These are phyloP conservation scores for Lomentospora prolificans DNA, from an alignment of 2,329 filamentous ascomycete genomes.

Conservation along the genomic window DNA sequence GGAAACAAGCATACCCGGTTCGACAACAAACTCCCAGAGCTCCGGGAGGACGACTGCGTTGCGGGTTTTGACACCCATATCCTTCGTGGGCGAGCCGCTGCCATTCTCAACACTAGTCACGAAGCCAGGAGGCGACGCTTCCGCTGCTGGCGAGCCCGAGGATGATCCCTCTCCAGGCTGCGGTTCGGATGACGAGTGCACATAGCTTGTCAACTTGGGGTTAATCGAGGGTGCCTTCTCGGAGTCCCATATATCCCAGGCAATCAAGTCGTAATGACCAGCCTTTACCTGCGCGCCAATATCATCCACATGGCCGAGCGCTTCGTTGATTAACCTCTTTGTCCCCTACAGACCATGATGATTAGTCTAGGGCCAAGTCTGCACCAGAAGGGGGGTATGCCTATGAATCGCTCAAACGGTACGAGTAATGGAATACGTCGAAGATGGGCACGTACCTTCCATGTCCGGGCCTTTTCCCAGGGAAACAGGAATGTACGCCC, in stretches of 20 bases:
- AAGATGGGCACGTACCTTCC: slow-evolving; percentile 9
- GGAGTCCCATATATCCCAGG: slow-evolving; percentile 5
- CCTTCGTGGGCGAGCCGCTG: not conserved
- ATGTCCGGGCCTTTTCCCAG: slow-evolving; percentile 11
- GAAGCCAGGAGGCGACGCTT: not conserved
- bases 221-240: slow-evolving; percentile 8
- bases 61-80: not conserved
- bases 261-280: slow-evolving; percentile 11
- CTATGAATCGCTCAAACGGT: no score
- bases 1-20: slow-evolving; percentile 12
- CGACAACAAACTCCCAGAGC: slow-evolving; percentile 12
- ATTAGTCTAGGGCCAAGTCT: not conserved
- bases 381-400: no score
- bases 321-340: slow-evolving; percentile 9
- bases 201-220: slow-evolving; percentile 10
- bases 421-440: not conserved
- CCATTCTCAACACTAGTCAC: not conserved
- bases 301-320: slow-evolving; percentile 9
- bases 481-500: slow-evolving; percentile 11
- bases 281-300: slow-evolving; percentile 6
- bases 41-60: slow-evolving; percentile 11
- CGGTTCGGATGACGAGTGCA: not conserved
- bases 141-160: not conserved
- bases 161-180: not conserved
- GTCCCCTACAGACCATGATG: slow-evolving; percentile 2